Evolutionary conservation across 352 stramenopile genomes (phyloP).

Genomic region (Phytophthora melonis): DNA sequence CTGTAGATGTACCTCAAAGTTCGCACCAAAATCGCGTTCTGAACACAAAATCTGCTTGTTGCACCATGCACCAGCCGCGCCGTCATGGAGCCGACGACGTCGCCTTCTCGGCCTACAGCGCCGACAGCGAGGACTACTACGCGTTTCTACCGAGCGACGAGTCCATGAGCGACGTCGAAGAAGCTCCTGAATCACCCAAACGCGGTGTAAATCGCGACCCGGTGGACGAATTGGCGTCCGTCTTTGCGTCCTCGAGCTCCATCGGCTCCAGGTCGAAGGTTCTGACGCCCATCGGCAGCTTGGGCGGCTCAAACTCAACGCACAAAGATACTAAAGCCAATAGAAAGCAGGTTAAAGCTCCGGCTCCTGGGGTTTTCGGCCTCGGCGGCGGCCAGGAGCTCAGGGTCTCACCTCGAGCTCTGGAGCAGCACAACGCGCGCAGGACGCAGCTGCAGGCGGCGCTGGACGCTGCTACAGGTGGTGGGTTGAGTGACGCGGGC

Average conservation of each 20-base stretch:
- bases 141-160: constrained; percentile 69
- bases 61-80: constrained; percentile 23
- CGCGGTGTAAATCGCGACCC: constrained; percentile 16
- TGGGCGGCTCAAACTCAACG: constrained; percentile 14
- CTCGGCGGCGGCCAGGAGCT: constrained; percentile 41
- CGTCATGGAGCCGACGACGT: constrained; percentile 18
- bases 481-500: constrained; percentile 10
- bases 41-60: not conserved
- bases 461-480: constrained; percentile 42
- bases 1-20: not conserved
- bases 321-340: not conserved
- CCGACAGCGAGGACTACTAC: constrained; percentile 66
- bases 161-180: constrained; percentile 50
- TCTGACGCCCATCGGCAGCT: constrained; percentile 41
- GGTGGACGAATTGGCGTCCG: constrained; percentile 42
- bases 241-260: constrained; percentile 34
- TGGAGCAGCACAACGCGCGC: constrained; percentile 48
- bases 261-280: constrained; percentile 27
- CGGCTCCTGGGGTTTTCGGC: constrained; percentile 28
- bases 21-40: not conserved
- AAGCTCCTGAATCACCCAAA: constrained; percentile 13
- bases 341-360: constrained; percentile 4
- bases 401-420: constrained; percentile 45
- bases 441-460: constrained; percentile 57
- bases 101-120: constrained; percentile 38